Percentiles rank a stretch among this genome's conserved stretches.
phyloP scores from a whole-genome alignment of 2,329 filamentous ascomycete species.

The Pseudogymnoascus sp. region DNA sequence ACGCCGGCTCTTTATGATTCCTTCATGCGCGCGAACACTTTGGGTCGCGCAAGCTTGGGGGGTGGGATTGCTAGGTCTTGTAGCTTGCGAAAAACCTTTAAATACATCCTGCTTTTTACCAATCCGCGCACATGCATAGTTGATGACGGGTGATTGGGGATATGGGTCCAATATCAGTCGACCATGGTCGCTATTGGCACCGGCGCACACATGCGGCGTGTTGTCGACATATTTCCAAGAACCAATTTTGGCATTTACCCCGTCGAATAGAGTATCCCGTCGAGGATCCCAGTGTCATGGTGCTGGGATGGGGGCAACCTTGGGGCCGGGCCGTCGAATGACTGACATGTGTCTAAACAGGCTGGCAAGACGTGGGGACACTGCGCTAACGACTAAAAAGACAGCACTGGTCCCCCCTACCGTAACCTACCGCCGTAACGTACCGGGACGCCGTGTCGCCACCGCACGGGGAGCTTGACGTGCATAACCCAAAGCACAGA shows the following conservation, averaged over 20 bases:
- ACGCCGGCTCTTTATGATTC: not conserved
- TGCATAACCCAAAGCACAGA: not conserved
- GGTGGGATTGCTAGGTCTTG: not conserved
- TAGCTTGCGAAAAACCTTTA: conserved; percentile 1
- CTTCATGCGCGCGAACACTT: not conserved
- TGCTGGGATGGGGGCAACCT: not conserved
- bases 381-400: not conserved
- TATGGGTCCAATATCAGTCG: not conserved
- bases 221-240: not conserved
- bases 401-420: not conserved
- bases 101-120: not conserved
- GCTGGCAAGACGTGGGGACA: not conserved
- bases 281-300: not conserved
- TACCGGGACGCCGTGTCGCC: not conserved
- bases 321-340: not conserved
- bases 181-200: not conserved
- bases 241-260: not conserved
- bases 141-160: not conserved
- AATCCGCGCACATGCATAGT: not conserved
- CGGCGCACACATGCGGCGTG: not conserved
- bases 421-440: not conserved
- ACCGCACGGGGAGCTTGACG: not conserved
- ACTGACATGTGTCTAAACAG: not conserved
- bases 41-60: not conserved
- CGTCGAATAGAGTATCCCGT: not conserved